Evolutionary conservation across 1,139 yeast genomes (phyloP).

Genomic region (Saccharomyces hybrid): DNA sequence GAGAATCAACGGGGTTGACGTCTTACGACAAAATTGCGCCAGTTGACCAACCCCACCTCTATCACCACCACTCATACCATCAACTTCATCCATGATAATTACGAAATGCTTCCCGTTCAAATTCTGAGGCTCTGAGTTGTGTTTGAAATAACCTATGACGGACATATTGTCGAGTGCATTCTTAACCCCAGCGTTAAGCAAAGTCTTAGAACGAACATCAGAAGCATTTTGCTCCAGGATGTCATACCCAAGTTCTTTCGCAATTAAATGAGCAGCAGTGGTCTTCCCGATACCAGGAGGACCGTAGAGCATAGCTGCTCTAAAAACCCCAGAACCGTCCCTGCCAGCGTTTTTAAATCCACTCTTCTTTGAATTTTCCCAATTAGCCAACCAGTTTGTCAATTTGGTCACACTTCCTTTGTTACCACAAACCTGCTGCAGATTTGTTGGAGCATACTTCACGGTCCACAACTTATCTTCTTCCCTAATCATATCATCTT

Average conservation of each 20-base stretch:
- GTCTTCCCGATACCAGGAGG: conserved; percentile 86
- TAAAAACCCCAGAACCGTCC: conserved; percentile 55
- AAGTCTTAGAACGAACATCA: conserved; percentile 80
- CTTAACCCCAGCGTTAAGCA: conserved; percentile 61
- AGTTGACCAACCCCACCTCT: conserved; percentile 97
- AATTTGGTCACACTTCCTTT: conserved; percentile 65
- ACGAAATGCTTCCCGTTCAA: conserved; percentile 51
- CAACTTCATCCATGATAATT: conserved; percentile 96
- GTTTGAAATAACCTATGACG: conserved; percentile 65
- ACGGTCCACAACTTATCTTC: conserved; percentile 80
- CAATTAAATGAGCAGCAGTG: conserved; percentile 69
- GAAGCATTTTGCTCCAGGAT: conserved; percentile 74
- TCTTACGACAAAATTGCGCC: conserved; percentile 77
- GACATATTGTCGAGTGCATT: conserved; percentile 76
- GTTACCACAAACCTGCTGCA: conserved; percentile 84
- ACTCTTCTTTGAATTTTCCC: conserved; percentile 54
- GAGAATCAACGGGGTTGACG: conserved; percentile 83
- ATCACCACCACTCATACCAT: conserved; percentile 99
- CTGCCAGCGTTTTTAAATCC: conserved; percentile 52
- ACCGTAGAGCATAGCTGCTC: conserved; percentile 82
- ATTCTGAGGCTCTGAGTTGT: conserved; percentile 29
- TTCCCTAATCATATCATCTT: conserved; percentile 24
- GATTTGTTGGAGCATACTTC: conserved; percentile 76
- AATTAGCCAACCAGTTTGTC: conserved; percentile 65
- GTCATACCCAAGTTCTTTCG: conserved; percentile 61